Evolutionary conservation across 495 filamentous ascomycete species (phyloP).

Genomic region (Trichoderma asperelloides): DNA sequence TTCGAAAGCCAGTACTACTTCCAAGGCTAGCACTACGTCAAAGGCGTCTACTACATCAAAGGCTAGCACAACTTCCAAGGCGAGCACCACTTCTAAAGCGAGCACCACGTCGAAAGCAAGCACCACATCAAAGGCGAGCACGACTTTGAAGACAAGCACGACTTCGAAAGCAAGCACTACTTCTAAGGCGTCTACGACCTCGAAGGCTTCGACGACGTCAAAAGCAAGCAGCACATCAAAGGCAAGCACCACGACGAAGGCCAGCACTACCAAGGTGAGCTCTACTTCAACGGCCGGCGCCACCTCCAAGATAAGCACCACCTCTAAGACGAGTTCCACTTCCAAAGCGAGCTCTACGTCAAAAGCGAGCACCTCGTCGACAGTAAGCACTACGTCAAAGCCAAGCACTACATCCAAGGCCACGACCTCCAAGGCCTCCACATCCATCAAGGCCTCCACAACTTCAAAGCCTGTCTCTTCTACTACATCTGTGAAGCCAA

Average conservation of each 20-base stretch:
- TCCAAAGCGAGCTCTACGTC: background rate
- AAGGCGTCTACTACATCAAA: background rate
- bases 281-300: background rate
- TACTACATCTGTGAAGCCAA: constrained; percentile 2
- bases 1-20: background rate
- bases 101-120: background rate
- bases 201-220: background rate
- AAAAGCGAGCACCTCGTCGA: background rate
- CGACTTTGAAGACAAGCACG: background rate
- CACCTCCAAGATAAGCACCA: background rate
- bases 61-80: background rate
- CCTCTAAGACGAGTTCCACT: background rate
- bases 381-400: background rate
- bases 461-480: constrained; percentile 8
- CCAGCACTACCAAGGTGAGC: background rate
- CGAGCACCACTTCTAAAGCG: background rate
- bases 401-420: background rate
- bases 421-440: constrained; percentile 1
- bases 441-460: constrained; percentile 5
- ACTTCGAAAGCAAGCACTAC: background rate
- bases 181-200: background rate
- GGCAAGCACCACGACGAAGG: background rate
- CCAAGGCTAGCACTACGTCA: background rate
- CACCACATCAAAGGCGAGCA: background rate
- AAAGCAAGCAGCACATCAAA: background rate